Evolutionary conservation across 495 filamentous ascomycete species (phyloP).

Genomic region (Penicillium maclennaniae): DNA sequence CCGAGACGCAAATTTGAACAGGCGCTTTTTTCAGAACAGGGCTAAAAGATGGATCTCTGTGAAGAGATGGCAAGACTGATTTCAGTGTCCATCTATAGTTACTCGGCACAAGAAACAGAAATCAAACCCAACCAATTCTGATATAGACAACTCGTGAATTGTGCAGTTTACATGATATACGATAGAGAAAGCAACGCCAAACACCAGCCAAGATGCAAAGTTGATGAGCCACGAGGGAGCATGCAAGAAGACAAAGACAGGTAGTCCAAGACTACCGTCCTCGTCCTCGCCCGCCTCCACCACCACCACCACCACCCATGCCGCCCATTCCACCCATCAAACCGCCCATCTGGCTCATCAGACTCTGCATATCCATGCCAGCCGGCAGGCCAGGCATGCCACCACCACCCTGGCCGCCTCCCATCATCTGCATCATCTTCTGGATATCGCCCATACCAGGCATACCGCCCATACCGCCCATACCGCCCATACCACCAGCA

Average conservation of each 20-base stretch:
- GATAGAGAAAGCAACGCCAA: slow-evolving; percentile 22
- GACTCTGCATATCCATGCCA: slow-evolving; percentile 75
- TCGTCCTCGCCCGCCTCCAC: slow-evolving; percentile 36
- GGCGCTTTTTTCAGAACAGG: too few species aligned
- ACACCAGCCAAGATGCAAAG: slow-evolving; percentile 31
- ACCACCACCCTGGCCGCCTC: slow-evolving; percentile 42
- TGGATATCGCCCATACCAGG: slow-evolving; percentile 67
- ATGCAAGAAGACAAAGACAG: slow-evolving; percentile 6
- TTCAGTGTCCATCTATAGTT: too few species aligned
- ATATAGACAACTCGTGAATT: slow-evolving; percentile 9
- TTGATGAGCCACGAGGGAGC: slow-evolving; percentile 14
- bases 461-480: slow-evolving; percentile 43
- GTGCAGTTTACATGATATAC: slow-evolving; percentile 15
- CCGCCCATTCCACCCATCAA: slow-evolving; percentile 59
- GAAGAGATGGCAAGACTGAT: too few species aligned
- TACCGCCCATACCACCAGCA: slow-evolving; percentile 44
- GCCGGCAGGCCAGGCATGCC: slow-evolving; percentile 49
- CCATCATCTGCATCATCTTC: slow-evolving; percentile 76
- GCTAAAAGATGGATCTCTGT: too few species aligned
- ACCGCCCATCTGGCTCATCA: slow-evolving; percentile 80
- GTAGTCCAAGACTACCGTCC: slow-evolving; percentile 29
- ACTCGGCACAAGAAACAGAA: not conserved
- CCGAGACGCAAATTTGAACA: too few species aligned
- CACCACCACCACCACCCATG: slow-evolving; percentile 36
- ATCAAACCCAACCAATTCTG: not conserved